Evolutionary conservation across 139 green algal species (phyloP), one percentile per base, ranked within the genome.

Genomic region (Picochlorum sp.): DNA sequence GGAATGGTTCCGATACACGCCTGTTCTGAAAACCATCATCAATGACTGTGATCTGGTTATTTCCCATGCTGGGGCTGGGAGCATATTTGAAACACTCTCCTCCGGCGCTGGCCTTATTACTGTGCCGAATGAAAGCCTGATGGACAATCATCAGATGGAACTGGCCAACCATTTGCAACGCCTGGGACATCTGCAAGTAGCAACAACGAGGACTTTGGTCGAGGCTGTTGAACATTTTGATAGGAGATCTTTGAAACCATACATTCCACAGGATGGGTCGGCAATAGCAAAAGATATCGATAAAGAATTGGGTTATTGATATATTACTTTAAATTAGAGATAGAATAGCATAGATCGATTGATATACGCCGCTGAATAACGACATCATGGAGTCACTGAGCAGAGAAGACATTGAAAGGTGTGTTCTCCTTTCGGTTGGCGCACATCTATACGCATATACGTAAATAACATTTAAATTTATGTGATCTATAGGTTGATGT

Each of bases 81-180:
- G 74, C 73, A 82, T 94, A 30, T 95, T 95, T 75, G 88, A 95
- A 80, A 66, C 85, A 2, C 75, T 95, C 23, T 60, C 52, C 4
- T 60, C 71, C 20, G 62, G 82, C 23, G 77, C 78, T 49, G 61
- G 82, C 8, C 58, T 92, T 6, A 75, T 95, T 21, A 87, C 84
- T 45, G 85, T 95, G 49, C 87, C 88, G 58, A 95, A 95, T 60
- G 66, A 82, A 3, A 41, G 80, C 30, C 74, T 95, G 24, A 95
- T 95, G 88, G 83, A 86, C 77, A 89, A 95, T 72, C 87, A 95
- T 67, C 87, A 95, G 74, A 82, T n/a, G 20, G 61, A 90, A 68
- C 73, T 90, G 38, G 86, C 78, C 5, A 56, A 78, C 32, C 71
- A 88, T 61, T 73, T 95, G 38, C 78, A 79, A 45, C 50, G 24